Conservation (phyloP, 202 grass and related monocot species). For the Schoenoplectus tabernaemontani region DNA sequence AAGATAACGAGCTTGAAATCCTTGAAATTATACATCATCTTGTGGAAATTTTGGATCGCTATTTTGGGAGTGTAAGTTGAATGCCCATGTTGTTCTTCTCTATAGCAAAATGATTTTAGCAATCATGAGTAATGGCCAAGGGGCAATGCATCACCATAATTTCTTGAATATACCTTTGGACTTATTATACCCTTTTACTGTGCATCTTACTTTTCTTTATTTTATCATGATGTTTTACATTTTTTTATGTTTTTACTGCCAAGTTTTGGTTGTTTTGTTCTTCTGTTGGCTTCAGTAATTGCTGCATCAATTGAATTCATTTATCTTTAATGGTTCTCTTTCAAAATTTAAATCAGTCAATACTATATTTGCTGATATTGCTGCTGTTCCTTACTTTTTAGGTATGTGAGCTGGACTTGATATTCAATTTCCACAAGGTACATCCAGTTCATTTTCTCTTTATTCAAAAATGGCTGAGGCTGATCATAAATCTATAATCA, state of each 20-base stretch:
- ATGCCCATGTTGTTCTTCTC: not conserved
- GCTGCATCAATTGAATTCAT: not conserved
- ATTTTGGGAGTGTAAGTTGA: conserved; percentile 56
- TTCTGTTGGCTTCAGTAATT: not conserved
- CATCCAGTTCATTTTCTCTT: not conserved
- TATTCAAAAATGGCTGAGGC: not conserved
- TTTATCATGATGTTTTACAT: not conserved
- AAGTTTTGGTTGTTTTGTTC: not conserved
- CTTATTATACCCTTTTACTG: not conserved
- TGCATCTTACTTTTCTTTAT: not conserved
- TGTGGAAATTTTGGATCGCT: conserved; percentile 72
- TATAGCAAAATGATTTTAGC: not conserved
- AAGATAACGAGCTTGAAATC: conserved; percentile 61
- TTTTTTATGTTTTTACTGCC: not conserved
- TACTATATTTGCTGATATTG: conserved; percentile 2
- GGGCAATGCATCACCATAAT: not conserved
- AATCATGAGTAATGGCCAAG: not conserved
- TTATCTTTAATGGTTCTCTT: not conserved
- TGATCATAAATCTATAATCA: not conserved
- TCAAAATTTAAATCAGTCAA: not conserved
- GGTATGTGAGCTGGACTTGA: conserved; percentile 72
- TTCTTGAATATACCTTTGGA: not conserved
- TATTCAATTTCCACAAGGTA: conserved; percentile 82
- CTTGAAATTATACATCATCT: conserved; percentile 77
- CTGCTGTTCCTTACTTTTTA: conserved; percentile 21